phyloP scores from a whole-genome alignment of 305 asterid genomes.

The Solanum hybrid region DNA sequence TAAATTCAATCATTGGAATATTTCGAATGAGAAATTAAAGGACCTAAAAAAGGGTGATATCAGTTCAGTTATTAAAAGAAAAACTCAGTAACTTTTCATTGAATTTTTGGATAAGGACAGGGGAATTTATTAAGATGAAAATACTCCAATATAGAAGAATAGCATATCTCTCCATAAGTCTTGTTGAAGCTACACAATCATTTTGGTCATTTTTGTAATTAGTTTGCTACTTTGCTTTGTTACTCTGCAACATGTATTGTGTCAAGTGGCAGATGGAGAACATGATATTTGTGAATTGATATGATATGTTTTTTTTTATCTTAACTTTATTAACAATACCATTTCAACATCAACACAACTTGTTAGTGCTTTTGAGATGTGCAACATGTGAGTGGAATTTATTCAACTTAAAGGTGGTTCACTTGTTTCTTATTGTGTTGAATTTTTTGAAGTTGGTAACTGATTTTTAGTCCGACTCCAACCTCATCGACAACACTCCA shows the following conservation, averaged over 20 bases:
- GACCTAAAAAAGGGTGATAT: not conserved
- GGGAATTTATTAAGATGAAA: not conserved
- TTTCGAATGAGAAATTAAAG: not conserved
- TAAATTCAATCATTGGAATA: not conserved
- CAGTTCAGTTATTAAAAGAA: not conserved
- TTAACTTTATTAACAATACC: no score
- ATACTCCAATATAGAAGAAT: not conserved
- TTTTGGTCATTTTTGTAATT: not conserved
- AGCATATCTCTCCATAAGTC: not conserved
- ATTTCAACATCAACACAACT: not conserved
- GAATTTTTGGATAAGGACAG: not conserved
- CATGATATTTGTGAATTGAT: not conserved
- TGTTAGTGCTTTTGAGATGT: not conserved
- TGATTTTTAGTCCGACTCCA: not conserved
- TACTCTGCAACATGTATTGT: not conserved
- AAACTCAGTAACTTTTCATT: not conserved
- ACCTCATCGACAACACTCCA: not conserved
- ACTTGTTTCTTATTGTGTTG: not conserved
- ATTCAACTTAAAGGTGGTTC: not conserved
- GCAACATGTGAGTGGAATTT: not conserved
- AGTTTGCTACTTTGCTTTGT: not conserved
- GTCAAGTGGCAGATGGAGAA: not conserved
- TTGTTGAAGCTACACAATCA: not conserved
- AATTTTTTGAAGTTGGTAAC: not conserved
- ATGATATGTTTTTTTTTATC: not conserved